Evolutionary conservation across 2,329 filamentous ascomycete genomes (phyloP).

Genomic region (Talaromyces sp.): DNA sequence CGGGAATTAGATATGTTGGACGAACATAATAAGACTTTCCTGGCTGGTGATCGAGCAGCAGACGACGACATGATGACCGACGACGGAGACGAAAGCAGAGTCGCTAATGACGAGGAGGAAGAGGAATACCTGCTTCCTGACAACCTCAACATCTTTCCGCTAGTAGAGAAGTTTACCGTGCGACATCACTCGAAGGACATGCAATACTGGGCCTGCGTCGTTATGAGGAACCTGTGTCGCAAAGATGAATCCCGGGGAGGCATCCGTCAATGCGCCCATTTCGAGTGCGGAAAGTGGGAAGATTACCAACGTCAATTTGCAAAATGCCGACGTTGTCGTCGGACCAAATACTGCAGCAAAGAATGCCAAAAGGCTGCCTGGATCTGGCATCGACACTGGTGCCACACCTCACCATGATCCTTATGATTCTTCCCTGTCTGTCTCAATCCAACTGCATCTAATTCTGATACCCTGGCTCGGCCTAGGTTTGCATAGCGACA

Average conservation of each 20-base stretch:
- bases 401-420: slow-evolving; percentile 47
- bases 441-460: slow-evolving; percentile 11
- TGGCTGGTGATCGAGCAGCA: slow-evolving; percentile 28
- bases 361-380: slow-evolving; percentile 99
- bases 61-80: slow-evolving; percentile 5
- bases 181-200: slow-evolving; percentile 93
- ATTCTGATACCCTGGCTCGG: slow-evolving; percentile 12
- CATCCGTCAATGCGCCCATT: slow-evolving; percentile 96
- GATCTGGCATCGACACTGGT: slow-evolving; percentile 98
- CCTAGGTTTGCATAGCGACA: slow-evolving; percentile 16
- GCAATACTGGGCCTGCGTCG: slow-evolving; percentile 99
- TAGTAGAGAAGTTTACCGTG: slow-evolving; percentile 97
- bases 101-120: slow-evolving; percentile 60
- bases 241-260: slow-evolving; percentile 94
- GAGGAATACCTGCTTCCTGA: slow-evolving; percentile 89
- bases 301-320: slow-evolving; percentile 95
- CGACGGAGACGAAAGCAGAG: background rate
- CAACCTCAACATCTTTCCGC: slow-evolving; percentile 95
- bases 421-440: slow-evolving; percentile 7
- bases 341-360: slow-evolving; percentile 99
- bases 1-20: slow-evolving; percentile 79
- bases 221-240: slow-evolving; percentile 97
- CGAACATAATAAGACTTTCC: slow-evolving; percentile 48
- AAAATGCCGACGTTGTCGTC: slow-evolving; percentile 90
- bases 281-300: slow-evolving; percentile 98